phyloP scores from a whole-genome alignment of 2,329 filamentous ascomycete species.

The Epichloe glyceriae region DNA sequence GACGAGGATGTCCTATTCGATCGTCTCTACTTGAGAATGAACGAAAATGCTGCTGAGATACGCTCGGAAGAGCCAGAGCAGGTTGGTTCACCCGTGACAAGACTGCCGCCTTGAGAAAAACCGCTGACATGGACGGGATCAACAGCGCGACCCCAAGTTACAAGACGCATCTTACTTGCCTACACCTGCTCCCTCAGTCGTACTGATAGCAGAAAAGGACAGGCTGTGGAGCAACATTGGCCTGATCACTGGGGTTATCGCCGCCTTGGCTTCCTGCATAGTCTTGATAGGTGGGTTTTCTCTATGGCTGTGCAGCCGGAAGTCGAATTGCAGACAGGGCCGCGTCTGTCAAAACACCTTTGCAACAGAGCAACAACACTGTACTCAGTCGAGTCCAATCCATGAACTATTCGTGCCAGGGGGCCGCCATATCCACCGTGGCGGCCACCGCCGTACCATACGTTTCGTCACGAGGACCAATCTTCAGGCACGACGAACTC shows the following conservation, averaged over 20 bases:
- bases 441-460: background rate
- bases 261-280: background rate
- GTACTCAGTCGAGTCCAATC: background rate
- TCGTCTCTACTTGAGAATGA: background rate
- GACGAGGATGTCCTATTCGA: background rate
- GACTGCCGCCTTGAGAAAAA: background rate
- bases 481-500: background rate
- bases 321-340: background rate
- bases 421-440: background rate
- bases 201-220: background rate
- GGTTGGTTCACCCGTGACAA: background rate
- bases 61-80: background rate
- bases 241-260: background rate
- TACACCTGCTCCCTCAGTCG: background rate
- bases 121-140: background rate
- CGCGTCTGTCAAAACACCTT: background rate
- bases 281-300: background rate
- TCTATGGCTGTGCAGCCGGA: background rate
- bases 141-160: background rate
- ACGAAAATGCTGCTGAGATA: background rate
- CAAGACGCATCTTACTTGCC: background rate
- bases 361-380: background rate
- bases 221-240: background rate
- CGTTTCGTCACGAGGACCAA: background rate
- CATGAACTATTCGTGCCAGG: background rate